Evolutionary conservation across 352 stramenopile genomes (phyloP).

Genomic region (Phytophthora tentaculata): DNA sequence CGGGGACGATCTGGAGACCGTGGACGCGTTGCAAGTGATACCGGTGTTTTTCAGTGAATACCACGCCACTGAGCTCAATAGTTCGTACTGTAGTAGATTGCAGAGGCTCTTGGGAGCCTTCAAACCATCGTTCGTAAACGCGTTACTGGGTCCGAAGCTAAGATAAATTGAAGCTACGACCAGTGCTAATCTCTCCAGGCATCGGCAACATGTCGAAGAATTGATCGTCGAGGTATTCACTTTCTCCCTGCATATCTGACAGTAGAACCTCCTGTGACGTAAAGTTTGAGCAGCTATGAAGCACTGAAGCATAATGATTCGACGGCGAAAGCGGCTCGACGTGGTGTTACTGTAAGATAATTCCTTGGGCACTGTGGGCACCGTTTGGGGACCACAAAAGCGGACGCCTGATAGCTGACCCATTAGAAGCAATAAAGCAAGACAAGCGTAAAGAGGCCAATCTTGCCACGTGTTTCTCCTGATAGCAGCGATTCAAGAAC

Average conservation of each 20-base stretch:
- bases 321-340: constrained; percentile 28
- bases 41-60: background rate
- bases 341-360: constrained; percentile 33
- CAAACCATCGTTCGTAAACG: background rate
- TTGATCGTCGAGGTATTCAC: background rate
- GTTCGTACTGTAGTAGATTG: background rate
- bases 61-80: background rate
- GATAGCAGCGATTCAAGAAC: too few species aligned
- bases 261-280: background rate
- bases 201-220: background rate
- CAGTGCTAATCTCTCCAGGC: background rate
- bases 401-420: too few species aligned
- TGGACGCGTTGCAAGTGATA: background rate
- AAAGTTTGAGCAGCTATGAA: too few species aligned
- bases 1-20: background rate
- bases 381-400: too few species aligned
- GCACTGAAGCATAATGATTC: constrained; percentile 10
- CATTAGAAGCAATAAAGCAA: too few species aligned
- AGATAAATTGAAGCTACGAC: background rate
- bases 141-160: background rate
- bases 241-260: background rate
- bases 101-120: background rate
- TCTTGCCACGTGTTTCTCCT: too few species aligned
- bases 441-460: too few species aligned
- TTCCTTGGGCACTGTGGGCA: too few species aligned